Conservation (phyloP, 2,329 filamentous ascomycete species). For the Didymellaceae sp. region DNA sequence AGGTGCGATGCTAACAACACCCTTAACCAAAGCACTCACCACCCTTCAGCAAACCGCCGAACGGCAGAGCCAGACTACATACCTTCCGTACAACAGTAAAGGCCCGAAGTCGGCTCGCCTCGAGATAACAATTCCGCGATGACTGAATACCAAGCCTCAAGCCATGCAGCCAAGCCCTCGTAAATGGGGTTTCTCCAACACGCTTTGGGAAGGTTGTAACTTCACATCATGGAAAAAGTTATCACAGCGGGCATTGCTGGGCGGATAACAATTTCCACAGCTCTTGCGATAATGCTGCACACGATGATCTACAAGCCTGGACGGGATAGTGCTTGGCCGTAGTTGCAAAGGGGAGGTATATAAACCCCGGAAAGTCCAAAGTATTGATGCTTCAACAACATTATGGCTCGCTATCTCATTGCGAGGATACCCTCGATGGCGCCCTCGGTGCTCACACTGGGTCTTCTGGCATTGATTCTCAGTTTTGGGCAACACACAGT, state of each 20-base stretch:
- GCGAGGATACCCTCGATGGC: conserved; percentile 2
- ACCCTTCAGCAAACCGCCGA: too few species aligned
- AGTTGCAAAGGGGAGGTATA: not conserved
- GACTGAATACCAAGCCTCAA: conserved; percentile 13
- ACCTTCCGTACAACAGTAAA: too few species aligned
- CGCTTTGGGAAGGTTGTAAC: conserved; percentile 11
- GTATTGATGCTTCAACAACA: not conserved
- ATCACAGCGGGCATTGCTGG: not conserved
- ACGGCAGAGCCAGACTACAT: too few species aligned
- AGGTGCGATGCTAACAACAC: too few species aligned
- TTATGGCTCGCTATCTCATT: conserved; percentile 8
- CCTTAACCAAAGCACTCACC: too few species aligned
- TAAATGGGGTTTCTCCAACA: conserved; percentile 8
- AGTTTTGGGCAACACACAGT: conserved; percentile 2
- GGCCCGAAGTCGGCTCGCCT: too few species aligned
- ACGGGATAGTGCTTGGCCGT: not conserved
- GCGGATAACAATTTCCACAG: not conserved
- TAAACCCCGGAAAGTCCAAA: not conserved
- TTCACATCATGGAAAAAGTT: not conserved
- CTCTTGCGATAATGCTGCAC: not conserved
- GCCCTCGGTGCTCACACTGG: conserved; percentile 6
- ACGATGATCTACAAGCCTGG: not conserved
- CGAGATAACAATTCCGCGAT: conserved; percentile 4
- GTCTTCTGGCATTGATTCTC: conserved; percentile 5
- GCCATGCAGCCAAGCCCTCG: conserved; percentile 12